Evolutionary conservation across 345 rosid genomes (phyloP).

Genomic region (Populus simonii): DNA sequence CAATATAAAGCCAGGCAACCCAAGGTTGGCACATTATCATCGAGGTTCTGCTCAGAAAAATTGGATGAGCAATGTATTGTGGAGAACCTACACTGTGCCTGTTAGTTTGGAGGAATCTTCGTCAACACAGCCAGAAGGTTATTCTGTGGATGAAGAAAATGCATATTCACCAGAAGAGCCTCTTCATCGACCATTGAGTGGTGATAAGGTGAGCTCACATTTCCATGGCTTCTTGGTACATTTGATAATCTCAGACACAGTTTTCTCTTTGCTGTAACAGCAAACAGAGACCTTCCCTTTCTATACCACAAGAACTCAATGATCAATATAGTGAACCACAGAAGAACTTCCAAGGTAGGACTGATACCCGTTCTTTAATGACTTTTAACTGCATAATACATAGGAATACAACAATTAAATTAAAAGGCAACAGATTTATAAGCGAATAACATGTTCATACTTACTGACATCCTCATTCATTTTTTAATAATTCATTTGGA

Average conservation of each 20-base stretch:
- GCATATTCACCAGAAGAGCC: slow-evolving; percentile 36
- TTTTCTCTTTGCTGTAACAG: background rate
- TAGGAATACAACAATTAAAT: background rate
- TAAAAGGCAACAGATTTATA: background rate
- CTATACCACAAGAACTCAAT: background rate
- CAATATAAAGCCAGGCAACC: slow-evolving; percentile 14
- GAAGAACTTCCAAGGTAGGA: background rate
- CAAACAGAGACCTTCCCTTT: background rate
- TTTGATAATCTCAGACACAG: too few relatives aligned
- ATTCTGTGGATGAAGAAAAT: slow-evolving; percentile 25
- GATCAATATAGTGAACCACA: background rate
- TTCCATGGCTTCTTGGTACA: background rate
- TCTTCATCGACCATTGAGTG: slow-evolving; percentile 45
- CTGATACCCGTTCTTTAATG: background rate
- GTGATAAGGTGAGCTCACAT: slow-evolving; percentile 49
- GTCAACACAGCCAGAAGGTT: slow-evolving; percentile 27
- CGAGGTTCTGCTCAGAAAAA: slow-evolving; percentile 25
- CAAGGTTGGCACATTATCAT: slow-evolving; percentile 27
- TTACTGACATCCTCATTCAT: background rate
- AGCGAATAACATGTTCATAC: background rate
- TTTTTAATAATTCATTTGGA: too few relatives aligned
- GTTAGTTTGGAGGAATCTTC: slow-evolving; percentile 52
- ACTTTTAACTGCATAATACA: background rate
- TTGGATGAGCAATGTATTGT: slow-evolving; percentile 22
- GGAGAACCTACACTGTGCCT: slow-evolving; percentile 40